Evolutionary conservation across 2,329 filamentous ascomycete species (phyloP).

Genomic region (Colletotrichum sidae): DNA sequence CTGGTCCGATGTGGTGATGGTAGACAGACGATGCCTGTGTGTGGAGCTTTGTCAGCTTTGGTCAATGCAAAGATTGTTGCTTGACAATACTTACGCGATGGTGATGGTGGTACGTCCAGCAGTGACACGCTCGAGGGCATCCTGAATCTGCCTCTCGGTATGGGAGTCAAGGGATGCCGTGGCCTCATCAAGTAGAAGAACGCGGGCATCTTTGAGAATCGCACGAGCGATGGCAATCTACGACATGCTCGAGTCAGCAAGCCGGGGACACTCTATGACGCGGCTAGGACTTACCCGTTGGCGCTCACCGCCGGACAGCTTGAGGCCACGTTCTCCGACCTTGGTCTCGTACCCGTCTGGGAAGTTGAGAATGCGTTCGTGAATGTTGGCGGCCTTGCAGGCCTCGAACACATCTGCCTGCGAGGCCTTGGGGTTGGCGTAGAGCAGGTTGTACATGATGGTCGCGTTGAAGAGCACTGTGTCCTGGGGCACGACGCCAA

Average conservation of each 20-base stretch:
- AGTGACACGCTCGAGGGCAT: slow-evolving; percentile 60
- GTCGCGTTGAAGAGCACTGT: slow-evolving; percentile 64
- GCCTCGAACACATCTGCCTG: slow-evolving; percentile 63
- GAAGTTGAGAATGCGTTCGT: slow-evolving; percentile 65
- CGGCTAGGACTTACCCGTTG: slow-evolving; percentile 57
- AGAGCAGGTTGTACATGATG: slow-evolving; percentile 66
- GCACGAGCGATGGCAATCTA: slow-evolving; percentile 70
- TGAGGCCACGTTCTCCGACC: slow-evolving; percentile 65
- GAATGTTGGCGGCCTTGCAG: slow-evolving; percentile 65
- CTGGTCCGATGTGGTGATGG: slow-evolving; percentile 65
- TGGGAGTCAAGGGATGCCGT: slow-evolving; percentile 76
- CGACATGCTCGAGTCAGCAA: not conserved
- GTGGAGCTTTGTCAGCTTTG: not conserved
- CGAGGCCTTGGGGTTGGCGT: slow-evolving; percentile 60
- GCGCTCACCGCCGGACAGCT: slow-evolving; percentile 70
- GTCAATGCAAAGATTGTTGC: not conserved
- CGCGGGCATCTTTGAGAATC: slow-evolving; percentile 75
- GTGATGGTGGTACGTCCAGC: slow-evolving; percentile 64
- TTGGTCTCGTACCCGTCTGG: slow-evolving; percentile 64
- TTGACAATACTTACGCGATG: slow-evolving; percentile 53
- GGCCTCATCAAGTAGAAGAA: slow-evolving; percentile 78
- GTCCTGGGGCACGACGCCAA: slow-evolving; percentile 59
- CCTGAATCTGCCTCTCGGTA: slow-evolving; percentile 69
- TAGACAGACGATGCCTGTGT: slow-evolving; percentile 65
- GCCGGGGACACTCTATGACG: not conserved